Evolutionary conservation across 1,284 basidiomycete genomes (phyloP).

Genomic region (Sparassis latifolia): DNA sequence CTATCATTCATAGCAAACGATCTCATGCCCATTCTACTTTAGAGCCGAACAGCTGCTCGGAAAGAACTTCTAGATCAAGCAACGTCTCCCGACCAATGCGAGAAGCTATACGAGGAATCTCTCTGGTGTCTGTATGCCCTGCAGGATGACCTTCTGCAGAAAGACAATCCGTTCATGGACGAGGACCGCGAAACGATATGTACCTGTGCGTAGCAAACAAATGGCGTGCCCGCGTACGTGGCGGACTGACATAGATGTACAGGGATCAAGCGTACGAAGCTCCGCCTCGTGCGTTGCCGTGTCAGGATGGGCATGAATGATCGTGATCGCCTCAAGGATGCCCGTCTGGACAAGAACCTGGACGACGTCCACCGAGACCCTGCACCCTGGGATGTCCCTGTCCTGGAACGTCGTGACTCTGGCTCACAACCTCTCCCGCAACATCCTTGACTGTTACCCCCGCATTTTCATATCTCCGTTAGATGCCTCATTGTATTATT

Average conservation of each 20-base stretch:
- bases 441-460: not conserved
- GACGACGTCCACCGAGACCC: constrained; percentile 64
- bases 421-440: not conserved
- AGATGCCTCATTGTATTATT: not conserved
- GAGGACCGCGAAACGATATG: constrained; percentile 80
- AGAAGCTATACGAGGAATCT: constrained; percentile 92
- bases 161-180: constrained; percentile 76
- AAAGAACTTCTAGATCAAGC: constrained; percentile 86
- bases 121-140: constrained; percentile 89
- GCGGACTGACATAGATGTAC: not conserved
- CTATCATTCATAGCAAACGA: not conserved
- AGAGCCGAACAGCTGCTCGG: constrained; percentile 90
- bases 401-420: not conserved
- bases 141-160: constrained; percentile 85
- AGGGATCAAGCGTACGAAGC: constrained; percentile 83
- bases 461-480: not conserved
- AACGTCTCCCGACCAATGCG: constrained; percentile 73
- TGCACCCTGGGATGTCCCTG: constrained; percentile 57
- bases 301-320: constrained; percentile 68
- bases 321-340: constrained; percentile 62
- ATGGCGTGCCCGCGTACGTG: not conserved
- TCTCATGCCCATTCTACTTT: constrained; percentile 2
- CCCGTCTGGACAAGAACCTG: constrained; percentile 66
- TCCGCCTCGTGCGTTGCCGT: constrained; percentile 65
- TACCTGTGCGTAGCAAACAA: constrained; percentile 52